Conservation (phyloP, 2,329 filamentous ascomycete species). For the Lojkania enalia region DNA sequence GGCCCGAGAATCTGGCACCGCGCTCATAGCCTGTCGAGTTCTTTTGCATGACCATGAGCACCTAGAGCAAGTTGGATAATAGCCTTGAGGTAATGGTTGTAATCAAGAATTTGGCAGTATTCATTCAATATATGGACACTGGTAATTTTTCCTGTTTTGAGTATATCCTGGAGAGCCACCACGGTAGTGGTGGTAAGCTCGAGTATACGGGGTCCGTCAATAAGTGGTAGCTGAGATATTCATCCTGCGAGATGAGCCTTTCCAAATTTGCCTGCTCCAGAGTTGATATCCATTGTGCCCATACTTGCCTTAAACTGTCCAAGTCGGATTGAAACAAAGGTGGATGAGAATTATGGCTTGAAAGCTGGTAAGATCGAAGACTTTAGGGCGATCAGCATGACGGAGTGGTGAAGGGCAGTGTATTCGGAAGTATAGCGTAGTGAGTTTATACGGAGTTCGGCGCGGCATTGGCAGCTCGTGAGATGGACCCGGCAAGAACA, state of each 20-base stretch:
- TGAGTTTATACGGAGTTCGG: too few relatives aligned
- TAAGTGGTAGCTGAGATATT: background rate
- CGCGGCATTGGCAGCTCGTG: too few relatives aligned
- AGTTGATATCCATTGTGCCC: background rate
- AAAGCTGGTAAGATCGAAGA: too few relatives aligned
- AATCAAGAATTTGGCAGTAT: conserved; percentile 1
- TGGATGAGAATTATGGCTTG: too few relatives aligned
- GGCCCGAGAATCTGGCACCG: background rate
- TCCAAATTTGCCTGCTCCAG: background rate
- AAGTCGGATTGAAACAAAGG: too few relatives aligned
- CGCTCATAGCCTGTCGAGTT: background rate
- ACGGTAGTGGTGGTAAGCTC: background rate
- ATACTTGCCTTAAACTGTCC: too few relatives aligned
- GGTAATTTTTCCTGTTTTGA: background rate
- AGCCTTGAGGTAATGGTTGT: conserved; percentile 12
- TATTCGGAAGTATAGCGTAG: too few relatives aligned
- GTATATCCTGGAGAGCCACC: background rate
- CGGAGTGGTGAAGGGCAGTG: too few relatives aligned
- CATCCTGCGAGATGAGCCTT: background rate
- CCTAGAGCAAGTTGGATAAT: background rate
- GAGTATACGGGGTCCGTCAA: background rate
- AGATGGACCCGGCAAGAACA: too few relatives aligned
- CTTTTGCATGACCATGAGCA: conserved; percentile 4
- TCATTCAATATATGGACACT: conserved; percentile 1
- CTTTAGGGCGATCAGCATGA: too few relatives aligned